A percentile compares a stretch with the other conserved stretches of the same genome.
Evolutionary conservation across 495 filamentous ascomycete species (phyloP).

Genomic region (Aspergillus asperescens): DNA sequence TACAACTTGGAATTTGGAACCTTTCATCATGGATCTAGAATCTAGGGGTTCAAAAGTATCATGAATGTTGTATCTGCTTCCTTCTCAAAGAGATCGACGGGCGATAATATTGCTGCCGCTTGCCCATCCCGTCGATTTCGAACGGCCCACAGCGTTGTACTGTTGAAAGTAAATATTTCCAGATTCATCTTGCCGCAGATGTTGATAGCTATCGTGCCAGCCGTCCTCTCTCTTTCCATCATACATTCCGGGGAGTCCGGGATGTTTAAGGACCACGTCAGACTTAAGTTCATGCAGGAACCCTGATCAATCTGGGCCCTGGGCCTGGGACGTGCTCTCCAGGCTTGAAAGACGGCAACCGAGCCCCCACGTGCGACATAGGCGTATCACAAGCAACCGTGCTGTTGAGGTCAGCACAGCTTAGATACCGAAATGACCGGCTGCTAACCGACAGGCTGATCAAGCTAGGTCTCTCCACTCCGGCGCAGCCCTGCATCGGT

Average conservation of each 20-base stretch:
- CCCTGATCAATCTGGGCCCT: slow-evolving; percentile 1
- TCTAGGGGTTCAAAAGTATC: too few species aligned
- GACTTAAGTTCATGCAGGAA: slow-evolving; percentile 13
- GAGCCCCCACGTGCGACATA: slow-evolving; percentile 1
- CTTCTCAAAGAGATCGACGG: too few species aligned
- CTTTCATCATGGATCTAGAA: too few species aligned
- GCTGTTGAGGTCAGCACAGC: background rate
- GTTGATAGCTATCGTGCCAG: background rate
- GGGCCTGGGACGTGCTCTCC: background rate
- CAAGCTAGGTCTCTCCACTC: slow-evolving; percentile 16
- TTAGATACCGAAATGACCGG: slow-evolving; percentile 1
- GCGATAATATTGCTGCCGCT: background rate
- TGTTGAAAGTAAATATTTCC: too few species aligned
- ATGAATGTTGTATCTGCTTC: too few species aligned
- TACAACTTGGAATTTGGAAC: too few species aligned
- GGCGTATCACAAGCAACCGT: slow-evolving; percentile 3
- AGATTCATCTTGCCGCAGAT: too few species aligned
- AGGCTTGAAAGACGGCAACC: background rate
- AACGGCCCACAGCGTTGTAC: too few species aligned
- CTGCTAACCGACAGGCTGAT: slow-evolving; percentile 11
- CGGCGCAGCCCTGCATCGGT: slow-evolving; percentile 15
- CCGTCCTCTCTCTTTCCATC: background rate
- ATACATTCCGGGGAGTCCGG: background rate
- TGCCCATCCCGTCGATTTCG: background rate
- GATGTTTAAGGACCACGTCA: background rate